phyloP scores from a whole-genome alignment of 148 eudicot species.

The Heliosperma pusillum region DNA sequence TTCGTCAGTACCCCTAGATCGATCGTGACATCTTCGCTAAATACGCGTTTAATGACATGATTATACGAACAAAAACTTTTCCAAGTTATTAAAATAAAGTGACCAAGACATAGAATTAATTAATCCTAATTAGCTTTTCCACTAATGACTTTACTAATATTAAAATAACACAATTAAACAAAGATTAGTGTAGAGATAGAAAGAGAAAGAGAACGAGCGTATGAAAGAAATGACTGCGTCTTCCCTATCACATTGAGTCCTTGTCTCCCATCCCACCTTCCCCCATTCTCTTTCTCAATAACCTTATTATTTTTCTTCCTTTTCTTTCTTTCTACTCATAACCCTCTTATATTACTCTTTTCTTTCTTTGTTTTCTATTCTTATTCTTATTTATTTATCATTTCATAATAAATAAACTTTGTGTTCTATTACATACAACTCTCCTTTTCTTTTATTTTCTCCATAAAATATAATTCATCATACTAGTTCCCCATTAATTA shows the following conservation, averaged over 20 bases:
- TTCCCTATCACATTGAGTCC: slow-evolving; percentile 17
- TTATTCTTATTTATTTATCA: slow-evolving; percentile 14
- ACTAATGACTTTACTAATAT: slow-evolving; percentile 14
- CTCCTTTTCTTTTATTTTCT: slow-evolving; percentile 17
- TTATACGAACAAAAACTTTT: background rate
- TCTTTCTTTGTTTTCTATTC: background rate
- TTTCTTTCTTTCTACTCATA: slow-evolving; percentile 33
- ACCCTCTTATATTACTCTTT: background rate
- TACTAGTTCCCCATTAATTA: background rate
- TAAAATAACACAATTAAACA: background rate
- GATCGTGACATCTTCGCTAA: background rate
- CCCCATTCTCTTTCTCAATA: slow-evolving; percentile 10
- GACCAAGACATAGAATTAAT: slow-evolving; percentile 6
- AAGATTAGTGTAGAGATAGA: background rate
- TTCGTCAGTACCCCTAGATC: background rate
- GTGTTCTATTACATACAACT: slow-evolving; percentile 9
- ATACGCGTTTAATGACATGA: slow-evolving; percentile 2
- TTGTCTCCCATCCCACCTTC: slow-evolving; percentile 32
- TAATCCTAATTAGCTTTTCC: slow-evolving; percentile 8
- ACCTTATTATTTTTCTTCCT: slow-evolving; percentile 13
- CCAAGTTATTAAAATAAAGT: background rate
- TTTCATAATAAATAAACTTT: background rate
- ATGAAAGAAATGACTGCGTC: slow-evolving; percentile 50
- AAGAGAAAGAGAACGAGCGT: slow-evolving; percentile 17
- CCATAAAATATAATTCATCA: slow-evolving; percentile 11